Conservation (phyloP, 2,329 filamentous ascomycete species). For the Beauveria scarabaeidicola region DNA sequence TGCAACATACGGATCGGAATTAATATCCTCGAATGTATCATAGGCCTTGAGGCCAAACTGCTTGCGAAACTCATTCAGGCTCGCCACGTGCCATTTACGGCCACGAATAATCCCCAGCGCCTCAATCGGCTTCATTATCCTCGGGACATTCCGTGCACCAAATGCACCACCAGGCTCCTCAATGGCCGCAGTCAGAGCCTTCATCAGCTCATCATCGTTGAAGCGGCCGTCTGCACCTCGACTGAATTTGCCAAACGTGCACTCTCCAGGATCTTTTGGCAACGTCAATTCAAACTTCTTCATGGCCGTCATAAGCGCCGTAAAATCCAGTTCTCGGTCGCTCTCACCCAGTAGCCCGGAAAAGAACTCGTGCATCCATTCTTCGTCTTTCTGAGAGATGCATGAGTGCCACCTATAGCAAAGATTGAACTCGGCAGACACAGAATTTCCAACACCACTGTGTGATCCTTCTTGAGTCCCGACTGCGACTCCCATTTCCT, state of each 20-base stretch:
- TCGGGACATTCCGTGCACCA: slow-evolving; percentile 65
- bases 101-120: slow-evolving; percentile 73
- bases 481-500: slow-evolving; percentile 51
- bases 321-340: slow-evolving; percentile 32
- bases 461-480: slow-evolving; percentile 51
- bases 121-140: slow-evolving; percentile 65
- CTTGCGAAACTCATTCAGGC: slow-evolving; percentile 77
- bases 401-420: slow-evolving; percentile 83
- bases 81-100: slow-evolving; percentile 67
- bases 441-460: slow-evolving; percentile 69
- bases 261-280: slow-evolving; percentile 53
- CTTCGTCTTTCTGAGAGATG: slow-evolving; percentile 65
- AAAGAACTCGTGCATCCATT: slow-evolving; percentile 69
- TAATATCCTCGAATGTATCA: slow-evolving; percentile 75
- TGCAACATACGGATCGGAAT: slow-evolving; percentile 63
- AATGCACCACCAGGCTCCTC: slow-evolving; percentile 72
- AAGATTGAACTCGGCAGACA: slow-evolving; percentile 83
- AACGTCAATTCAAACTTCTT: slow-evolving; percentile 56
- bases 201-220: slow-evolving; percentile 66
- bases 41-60: slow-evolving; percentile 72
- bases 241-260: slow-evolving; percentile 58
- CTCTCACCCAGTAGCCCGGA: slow-evolving; percentile 42
- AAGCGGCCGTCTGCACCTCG: slow-evolving; percentile 61
- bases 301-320: slow-evolving; percentile 53
- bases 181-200: slow-evolving; percentile 58